Evolutionary conservation across 225 moss, liverwort and hornwort genomes (phyloP), one percentile per base, ranked within the genome.

Genomic region (Neckera pumila): DNA sequence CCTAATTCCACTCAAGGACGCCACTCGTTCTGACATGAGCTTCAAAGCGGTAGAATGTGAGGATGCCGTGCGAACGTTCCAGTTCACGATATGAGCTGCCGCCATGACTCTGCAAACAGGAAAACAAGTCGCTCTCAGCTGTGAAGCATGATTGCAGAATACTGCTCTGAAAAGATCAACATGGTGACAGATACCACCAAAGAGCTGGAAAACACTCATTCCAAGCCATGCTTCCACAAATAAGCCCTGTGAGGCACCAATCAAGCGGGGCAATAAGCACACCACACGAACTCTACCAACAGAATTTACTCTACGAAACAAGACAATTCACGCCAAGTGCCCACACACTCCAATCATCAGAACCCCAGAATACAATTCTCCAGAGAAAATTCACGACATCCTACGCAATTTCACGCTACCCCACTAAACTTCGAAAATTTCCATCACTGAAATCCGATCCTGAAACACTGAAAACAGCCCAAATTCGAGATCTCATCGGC

Each of bases 91-190:
- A 82, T 71, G 91, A 58, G 88, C 76, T 38, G 91, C 62, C 85
- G 93, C 93, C 93, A 93, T 93, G 66, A 83, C 65, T 88, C 90
- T 90, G 84, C 70, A 56, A 87, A 73, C n/a, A 73, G 36, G 36
- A 58, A 59, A 56, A 72, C 27, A 54, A 56, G 14, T 26, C 59
- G 25, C 19, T 71, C 84, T 63, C 81, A 82, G 80, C 81, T 81
- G 80, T 19, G 49, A 70, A 67, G 49, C 53, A 51, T 53, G 38
- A 83, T 10, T 86, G 49, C 66, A 87, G 14, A 74, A 81, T 11
- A 43, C 84, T 79, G 67, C 56, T 58, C 81, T 28, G 54, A 34
- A 84, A 65, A 58, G 2, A 33, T 53, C 78, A 51, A 59, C n/a
- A 60, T 27, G 38, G 30, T 47, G 38, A 71, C 6, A 47, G 38